Conservation (phyloP, 225 moss, liverwort and hornwort species). For the Bryum argenteum region DNA sequence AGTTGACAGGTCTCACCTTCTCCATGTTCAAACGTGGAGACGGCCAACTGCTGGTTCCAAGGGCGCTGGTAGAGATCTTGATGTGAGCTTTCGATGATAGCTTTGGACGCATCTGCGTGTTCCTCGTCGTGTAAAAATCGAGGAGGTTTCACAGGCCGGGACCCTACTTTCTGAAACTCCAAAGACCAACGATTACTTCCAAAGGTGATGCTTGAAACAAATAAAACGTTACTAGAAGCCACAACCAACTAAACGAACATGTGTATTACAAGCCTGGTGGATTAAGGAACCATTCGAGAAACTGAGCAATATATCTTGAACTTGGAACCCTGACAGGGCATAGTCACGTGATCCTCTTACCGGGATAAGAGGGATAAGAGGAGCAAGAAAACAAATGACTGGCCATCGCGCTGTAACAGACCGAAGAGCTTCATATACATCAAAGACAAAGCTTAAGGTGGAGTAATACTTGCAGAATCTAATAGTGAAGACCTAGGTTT, state of each 20-base stretch:
- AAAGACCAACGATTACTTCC: not conserved
- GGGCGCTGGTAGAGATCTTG: conserved; percentile 39
- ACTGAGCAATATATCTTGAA: not conserved
- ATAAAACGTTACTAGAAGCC: too few relatives aligned
- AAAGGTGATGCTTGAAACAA: not conserved
- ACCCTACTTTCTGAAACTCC: conserved; percentile 36
- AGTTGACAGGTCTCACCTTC: conserved; percentile 44
- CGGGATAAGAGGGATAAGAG: too few relatives aligned
- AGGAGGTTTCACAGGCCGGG: conserved; percentile 50
- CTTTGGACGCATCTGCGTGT: conserved; percentile 32
- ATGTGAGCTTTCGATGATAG: conserved; percentile 27
- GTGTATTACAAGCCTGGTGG: conserved; percentile 9
- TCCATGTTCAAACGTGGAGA: conserved; percentile 39
- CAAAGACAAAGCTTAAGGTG: too few relatives aligned
- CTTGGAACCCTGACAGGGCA: conserved; percentile 1
- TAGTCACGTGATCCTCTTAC: too few relatives aligned
- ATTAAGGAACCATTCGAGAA: conserved; percentile 1
- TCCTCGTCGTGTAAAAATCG: conserved; percentile 38
- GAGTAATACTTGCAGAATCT: too few relatives aligned
- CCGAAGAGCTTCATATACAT: not conserved
- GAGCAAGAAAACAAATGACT: too few relatives aligned
- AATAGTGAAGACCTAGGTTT: not conserved
- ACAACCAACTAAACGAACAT: not conserved
- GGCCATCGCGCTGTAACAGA: not conserved
- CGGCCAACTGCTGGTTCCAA: conserved; percentile 38